Evolutionary conservation across 139 green algal species (phyloP).

Genomic region (Chlamydomonas eustigma): DNA sequence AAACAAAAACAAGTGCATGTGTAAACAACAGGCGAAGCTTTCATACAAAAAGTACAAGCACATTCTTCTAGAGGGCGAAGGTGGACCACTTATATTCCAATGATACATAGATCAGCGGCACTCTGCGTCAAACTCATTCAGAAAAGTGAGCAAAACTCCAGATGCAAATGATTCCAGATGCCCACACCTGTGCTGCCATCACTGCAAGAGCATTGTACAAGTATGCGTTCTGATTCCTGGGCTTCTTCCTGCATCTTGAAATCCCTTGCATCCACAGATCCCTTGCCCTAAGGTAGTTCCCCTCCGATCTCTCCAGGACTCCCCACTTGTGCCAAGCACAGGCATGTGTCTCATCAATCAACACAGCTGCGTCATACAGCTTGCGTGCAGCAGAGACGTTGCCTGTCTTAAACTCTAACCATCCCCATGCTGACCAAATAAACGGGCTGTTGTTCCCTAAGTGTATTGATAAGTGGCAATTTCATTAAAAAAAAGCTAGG

Average conservation of each 20-base stretch:
- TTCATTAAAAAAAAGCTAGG: too few species aligned
- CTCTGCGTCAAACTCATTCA: too few species aligned
- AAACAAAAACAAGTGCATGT: too few species aligned
- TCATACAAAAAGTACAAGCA: too few species aligned
- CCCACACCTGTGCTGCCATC: slow-evolving; percentile 62
- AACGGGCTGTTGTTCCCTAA: slow-evolving; percentile 44
- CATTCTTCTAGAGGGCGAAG: too few species aligned
- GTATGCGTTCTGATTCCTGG: slow-evolving; percentile 62
- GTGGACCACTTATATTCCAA: too few species aligned
- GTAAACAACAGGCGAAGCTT: too few species aligned
- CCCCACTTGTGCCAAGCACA: slow-evolving; percentile 97
- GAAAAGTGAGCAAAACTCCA: too few species aligned
- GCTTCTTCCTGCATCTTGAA: slow-evolving; percentile 30
- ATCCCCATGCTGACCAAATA: slow-evolving; percentile 90
- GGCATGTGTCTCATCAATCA: slow-evolving; percentile 78
- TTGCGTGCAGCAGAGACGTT: slow-evolving; percentile 73
- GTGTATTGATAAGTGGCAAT: too few species aligned
- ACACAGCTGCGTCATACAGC: slow-evolving; percentile 88
- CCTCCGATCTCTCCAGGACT: slow-evolving; percentile 85
- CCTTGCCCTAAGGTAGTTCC: slow-evolving; percentile 74
- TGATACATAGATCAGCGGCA: too few species aligned
- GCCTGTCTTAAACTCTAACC: slow-evolving; percentile 68
- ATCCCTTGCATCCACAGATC: slow-evolving; percentile 78
- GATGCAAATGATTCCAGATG: background rate
- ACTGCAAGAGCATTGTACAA: slow-evolving; percentile 82